Percentiles rank a stretch among this genome's conserved stretches.
phyloP scores from a whole-genome alignment of 805 yeast genomes.

The Starmerella davenportii region DNA sequence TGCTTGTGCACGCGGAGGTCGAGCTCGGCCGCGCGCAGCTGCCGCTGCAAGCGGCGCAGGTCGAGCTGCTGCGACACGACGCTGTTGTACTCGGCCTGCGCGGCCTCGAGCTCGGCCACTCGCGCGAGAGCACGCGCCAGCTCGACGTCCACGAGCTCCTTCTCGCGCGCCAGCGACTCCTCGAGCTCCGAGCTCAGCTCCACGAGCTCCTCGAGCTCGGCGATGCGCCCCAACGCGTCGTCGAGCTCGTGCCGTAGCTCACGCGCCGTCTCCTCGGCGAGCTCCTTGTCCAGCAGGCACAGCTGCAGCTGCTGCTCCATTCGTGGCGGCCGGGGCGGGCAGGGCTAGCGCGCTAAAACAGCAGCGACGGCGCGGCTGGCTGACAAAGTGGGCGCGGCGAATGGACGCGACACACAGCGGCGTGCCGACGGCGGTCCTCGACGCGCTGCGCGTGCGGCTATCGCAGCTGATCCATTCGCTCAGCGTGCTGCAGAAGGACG shows the following conservation, averaged over 20 bases:
- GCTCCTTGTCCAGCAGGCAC: conserved; percentile 22
- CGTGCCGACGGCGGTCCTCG: conserved; percentile 14
- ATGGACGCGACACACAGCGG: conserved; percentile 11
- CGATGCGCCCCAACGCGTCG: conserved; percentile 9
- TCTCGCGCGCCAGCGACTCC: conserved; percentile 5
- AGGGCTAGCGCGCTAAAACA: background rate
- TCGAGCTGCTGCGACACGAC: conserved; percentile 2
- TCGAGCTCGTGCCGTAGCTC: conserved; percentile 17
- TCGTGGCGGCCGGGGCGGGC: background rate
- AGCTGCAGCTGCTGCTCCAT: conserved; percentile 17
- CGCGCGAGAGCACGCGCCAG: background rate
- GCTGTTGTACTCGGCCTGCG: background rate
- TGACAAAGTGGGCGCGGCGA: background rate
- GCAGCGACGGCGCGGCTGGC: background rate
- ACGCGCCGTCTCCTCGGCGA: conserved; percentile 25
- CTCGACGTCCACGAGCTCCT: background rate
- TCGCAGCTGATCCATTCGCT: conserved; percentile 38
- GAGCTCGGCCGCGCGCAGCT: conserved; percentile 3
- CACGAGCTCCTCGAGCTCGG: conserved; percentile 8
- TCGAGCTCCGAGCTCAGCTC: conserved; percentile 9
- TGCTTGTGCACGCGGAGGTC: conserved; percentile 1
- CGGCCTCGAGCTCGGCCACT: background rate
- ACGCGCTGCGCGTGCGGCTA: conserved; percentile 15
- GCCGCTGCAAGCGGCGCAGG: background rate
- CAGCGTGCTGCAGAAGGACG: conserved; percentile 35